Evolutionary conservation across 768 basidiomycete species (phyloP), one percentile per base, ranked within the genome.

Genomic region (Amanita pseudoporphyria): DNA sequence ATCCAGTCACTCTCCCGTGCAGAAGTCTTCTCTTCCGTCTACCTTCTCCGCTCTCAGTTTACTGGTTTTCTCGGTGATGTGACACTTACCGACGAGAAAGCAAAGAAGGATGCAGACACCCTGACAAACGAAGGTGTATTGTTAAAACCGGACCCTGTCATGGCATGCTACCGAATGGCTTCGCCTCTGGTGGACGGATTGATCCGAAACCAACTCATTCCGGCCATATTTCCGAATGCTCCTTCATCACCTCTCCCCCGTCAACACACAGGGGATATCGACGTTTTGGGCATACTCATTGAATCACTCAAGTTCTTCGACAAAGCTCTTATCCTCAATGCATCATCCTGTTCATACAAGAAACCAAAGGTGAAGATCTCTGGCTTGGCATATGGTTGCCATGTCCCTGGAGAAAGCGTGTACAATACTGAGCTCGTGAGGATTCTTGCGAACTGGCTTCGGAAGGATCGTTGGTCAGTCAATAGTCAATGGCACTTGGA

Each of bases 401-500:
- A 43, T 26, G 51, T 55, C 49, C 54, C 54, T 50, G 35, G 47
- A 45, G 54, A 55, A 43, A 55, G 53, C 31, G 31, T 54, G 45
- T 45, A 54, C 31, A 26, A 53, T 35, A 53, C 52, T 10, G 54
- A 55, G 47, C 54, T 55, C 47, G 53, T 50, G 54, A 52, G 52
- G 42, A 46, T 53, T 24, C 54, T 55, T 37, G 13, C 43, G 16
- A 53, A 53, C 52, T 55, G 54, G 54, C 54, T 55, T 50, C 21
- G n/a, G 10, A 32, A 30, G 45, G 16, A 49, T 36, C 18, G n/a
- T 10, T 55, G 47, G 45, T 43, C 46, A 30, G 52, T 55, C 47
- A 52, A 36, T 36, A 24, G 52, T 45, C 54, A 53, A 46, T 55
- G 54, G 52, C 54, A 55, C 37, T 31, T 55, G 47, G 33, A 37